Evolutionary conservation across 2,329 filamentous ascomycete genomes (phyloP).

Genomic region (Xylaria sp.): DNA sequence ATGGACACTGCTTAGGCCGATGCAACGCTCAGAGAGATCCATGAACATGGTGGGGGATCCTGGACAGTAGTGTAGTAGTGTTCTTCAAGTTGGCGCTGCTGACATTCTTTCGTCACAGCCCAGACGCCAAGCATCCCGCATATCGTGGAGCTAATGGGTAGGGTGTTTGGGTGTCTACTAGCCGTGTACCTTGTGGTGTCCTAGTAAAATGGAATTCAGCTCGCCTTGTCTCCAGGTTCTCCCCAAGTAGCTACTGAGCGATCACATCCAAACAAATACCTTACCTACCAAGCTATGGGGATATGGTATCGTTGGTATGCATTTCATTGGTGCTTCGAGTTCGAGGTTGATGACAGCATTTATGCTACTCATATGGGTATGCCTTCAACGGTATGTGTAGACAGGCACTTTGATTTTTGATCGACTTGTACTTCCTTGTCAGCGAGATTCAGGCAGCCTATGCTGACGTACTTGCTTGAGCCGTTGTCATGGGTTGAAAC

Average conservation of each 20-base stretch:
- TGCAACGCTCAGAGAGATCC: slow-evolving; percentile 2
- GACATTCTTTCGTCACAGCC: slow-evolving; percentile 25
- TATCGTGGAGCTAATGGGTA: neutral
- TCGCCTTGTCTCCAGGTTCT: too few species aligned
- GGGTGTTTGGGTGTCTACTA: too few species aligned
- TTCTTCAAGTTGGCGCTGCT: neutral
- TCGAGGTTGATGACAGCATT: too few species aligned
- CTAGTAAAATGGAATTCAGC: too few species aligned
- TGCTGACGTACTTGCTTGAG: slow-evolving; percentile 27
- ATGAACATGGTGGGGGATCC: slow-evolving; percentile 26
- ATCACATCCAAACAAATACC: too few species aligned
- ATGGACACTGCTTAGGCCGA: neutral
- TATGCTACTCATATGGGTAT: too few species aligned
- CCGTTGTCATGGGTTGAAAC: neutral
- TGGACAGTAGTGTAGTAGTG: neutral
- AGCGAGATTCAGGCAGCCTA: slow-evolving; percentile 27
- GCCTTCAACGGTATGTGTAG: too few species aligned
- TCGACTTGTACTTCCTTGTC: neutral
- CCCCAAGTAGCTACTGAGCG: neutral
- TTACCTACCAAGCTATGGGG: too few species aligned
- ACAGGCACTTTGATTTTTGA: too few species aligned
- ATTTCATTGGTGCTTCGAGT: too few species aligned
- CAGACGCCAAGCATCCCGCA: slow-evolving; percentile 13
- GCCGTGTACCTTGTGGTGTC: too few species aligned
- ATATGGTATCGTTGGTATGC: too few species aligned